Conservation (phyloP, 345 rosid genomes). For the Reutealis trisperma region DNA sequence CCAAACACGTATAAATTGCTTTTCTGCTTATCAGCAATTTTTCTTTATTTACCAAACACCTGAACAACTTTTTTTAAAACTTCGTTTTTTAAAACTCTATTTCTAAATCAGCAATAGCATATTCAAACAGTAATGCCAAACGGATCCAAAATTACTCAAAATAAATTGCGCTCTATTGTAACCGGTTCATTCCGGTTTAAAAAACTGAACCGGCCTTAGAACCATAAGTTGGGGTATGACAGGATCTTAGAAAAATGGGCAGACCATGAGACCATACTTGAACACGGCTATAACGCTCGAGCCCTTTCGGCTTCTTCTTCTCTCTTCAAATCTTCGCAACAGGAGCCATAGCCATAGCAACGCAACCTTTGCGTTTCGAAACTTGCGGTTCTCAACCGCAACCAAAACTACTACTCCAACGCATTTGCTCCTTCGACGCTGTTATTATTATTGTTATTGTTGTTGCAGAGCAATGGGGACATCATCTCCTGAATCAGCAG, state of each 20-base stretch:
- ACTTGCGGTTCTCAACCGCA: neutral
- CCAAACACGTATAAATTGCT: too few species aligned
- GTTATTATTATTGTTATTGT: neutral
- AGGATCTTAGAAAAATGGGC: neutral
- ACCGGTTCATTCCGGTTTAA: neutral
- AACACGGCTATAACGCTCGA: constrained; percentile 38
- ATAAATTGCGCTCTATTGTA: neutral
- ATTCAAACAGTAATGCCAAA: too few species aligned
- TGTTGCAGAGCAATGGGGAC: constrained; percentile 38
- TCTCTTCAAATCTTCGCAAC: constrained; percentile 19
- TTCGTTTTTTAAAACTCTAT: too few species aligned
- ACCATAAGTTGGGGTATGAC: neutral
- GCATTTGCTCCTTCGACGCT: neutral
- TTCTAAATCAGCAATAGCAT: too few species aligned
- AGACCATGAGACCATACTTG: constrained; percentile 39
- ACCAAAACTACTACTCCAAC: neutral
- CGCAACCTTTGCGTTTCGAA: constrained; percentile 23
- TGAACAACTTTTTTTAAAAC: too few species aligned
- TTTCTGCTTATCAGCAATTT: too few species aligned
- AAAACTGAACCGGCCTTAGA: neutral
- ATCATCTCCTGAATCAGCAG: constrained; percentile 21
- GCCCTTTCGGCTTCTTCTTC: constrained; percentile 26
- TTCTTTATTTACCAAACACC: too few species aligned
- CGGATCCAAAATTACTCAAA: neutral
- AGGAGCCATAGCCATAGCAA: neutral